A percentile compares a stretch with the other conserved stretches of the same genome.
These are phyloP conservation scores for Coccomyxa sp. DNA, from an alignment of 139 green algal species.

Conservation along the genomic window DNA sequence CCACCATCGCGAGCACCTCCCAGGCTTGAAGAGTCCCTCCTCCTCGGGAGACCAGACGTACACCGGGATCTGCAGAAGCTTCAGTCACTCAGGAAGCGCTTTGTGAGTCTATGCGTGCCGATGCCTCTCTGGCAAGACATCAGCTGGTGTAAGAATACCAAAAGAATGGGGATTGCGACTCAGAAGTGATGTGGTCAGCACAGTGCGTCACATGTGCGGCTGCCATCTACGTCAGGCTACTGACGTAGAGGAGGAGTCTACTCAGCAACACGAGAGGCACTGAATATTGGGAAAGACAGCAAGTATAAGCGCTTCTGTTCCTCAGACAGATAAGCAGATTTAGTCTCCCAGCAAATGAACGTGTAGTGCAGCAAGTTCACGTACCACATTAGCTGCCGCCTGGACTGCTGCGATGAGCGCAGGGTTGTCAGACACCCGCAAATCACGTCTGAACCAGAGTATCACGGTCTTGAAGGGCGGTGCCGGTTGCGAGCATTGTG, in stretches of 20 bases:
- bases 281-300: background rate
- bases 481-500: background rate
- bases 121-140: background rate
- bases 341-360: background rate
- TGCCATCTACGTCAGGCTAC: background rate
- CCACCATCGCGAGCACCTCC: constrained; percentile 73
- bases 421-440: constrained; percentile 79
- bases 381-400: constrained; percentile 53
- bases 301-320: background rate
- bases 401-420: constrained; percentile 60
- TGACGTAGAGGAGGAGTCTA: background rate
- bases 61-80: constrained; percentile 64
- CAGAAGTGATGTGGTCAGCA: background rate
- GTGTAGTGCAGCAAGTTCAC: background rate
- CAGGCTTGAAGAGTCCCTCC: constrained; percentile 92
- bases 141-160: background rate
- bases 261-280: background rate
- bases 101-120: background rate
- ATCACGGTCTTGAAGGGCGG: constrained; percentile 26
- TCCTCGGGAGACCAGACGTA: constrained; percentile 91
- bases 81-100: background rate
- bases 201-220: background rate
- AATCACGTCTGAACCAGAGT: constrained; percentile 74
- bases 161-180: background rate
- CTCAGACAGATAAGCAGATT: background rate